A percentile compares a stretch with the other conserved stretches of the same genome.
Conservation (phyloP, 108 stramenopile species). For the Nitzschia putrida region DNA sequence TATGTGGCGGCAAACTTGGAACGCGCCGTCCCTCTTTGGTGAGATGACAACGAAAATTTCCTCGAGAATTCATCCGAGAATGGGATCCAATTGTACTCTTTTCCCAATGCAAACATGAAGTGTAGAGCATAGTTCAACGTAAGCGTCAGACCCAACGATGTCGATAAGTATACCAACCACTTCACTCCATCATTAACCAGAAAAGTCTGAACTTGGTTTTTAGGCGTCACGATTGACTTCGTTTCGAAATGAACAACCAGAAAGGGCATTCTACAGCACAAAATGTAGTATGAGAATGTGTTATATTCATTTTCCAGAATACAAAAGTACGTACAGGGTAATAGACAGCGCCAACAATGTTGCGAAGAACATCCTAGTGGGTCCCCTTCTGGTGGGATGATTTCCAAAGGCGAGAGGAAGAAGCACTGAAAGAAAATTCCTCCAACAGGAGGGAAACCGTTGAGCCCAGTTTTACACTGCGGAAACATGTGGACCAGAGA, state of each 20-base stretch:
- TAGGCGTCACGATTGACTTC: background rate
- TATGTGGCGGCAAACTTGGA: slow-evolving; percentile 36
- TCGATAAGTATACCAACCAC: background rate
- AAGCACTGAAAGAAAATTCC: too few species aligned
- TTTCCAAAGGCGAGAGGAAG: slow-evolving; percentile 3
- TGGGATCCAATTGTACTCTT: background rate
- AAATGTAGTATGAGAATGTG: background rate
- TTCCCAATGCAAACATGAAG: background rate
- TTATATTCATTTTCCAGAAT: background rate
- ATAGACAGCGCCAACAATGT: background rate
- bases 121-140: background rate
- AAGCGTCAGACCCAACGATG: background rate
- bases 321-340: slow-evolving; percentile 2
- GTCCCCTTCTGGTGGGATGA: slow-evolving; percentile 14
- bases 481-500: too few species aligned
- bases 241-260: background rate
- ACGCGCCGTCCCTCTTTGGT: slow-evolving; percentile 17
- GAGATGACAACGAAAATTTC: background rate
- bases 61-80: background rate
- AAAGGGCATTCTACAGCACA: background rate
- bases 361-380: slow-evolving; percentile 10
- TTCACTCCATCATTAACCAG: background rate
- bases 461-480: too few species aligned
- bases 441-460: too few species aligned
- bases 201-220: background rate